Conservation (phyloP, 108 stramenopile genomes). For the Fragilariopsis cylindrus region DNA sequence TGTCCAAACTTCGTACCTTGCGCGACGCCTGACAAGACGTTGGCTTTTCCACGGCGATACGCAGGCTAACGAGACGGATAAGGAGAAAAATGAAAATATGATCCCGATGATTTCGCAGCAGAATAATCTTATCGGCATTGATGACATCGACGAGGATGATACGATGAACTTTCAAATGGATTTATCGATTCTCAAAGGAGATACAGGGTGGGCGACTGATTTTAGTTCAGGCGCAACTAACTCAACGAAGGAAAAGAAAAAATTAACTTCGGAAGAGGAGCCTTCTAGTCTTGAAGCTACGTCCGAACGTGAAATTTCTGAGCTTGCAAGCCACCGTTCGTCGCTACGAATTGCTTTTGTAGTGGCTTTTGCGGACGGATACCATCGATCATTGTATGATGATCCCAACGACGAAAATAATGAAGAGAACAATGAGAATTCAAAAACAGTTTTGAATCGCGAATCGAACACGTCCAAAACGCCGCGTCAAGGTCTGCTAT, state of each 20-base stretch:
- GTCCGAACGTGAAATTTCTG: slow-evolving; percentile 62
- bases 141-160: slow-evolving; percentile 54
- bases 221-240: slow-evolving; percentile 1
- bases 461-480: slow-evolving; percentile 23
- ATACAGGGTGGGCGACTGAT: slow-evolving; percentile 41
- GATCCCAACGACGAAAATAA: slow-evolving; percentile 8
- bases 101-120: slow-evolving; percentile 15
- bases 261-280: slow-evolving; percentile 61
- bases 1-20: slow-evolving; percentile 52
- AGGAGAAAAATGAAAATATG: neutral
- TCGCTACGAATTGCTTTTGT: slow-evolving; percentile 81
- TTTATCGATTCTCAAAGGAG: slow-evolving; percentile 56
- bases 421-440: slow-evolving; percentile 42
- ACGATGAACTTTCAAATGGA: slow-evolving; percentile 85
- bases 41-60: slow-evolving; percentile 78
- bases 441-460: slow-evolving; percentile 14
- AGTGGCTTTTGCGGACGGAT: slow-evolving; percentile 71
- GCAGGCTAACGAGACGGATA: slow-evolving; percentile 12
- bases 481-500: slow-evolving; percentile 32
- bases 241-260: slow-evolving; percentile 1
- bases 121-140: slow-evolving; percentile 1
- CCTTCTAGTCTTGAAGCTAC: slow-evolving; percentile 45
- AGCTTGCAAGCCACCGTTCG: slow-evolving; percentile 42
- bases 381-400: slow-evolving; percentile 20
- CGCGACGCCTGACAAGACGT: slow-evolving; percentile 48